These are phyloP conservation scores for Colletotrichum sp. DNA, from an alignment of 2,329 filamentous ascomycete species.

Conservation along the genomic window DNA sequence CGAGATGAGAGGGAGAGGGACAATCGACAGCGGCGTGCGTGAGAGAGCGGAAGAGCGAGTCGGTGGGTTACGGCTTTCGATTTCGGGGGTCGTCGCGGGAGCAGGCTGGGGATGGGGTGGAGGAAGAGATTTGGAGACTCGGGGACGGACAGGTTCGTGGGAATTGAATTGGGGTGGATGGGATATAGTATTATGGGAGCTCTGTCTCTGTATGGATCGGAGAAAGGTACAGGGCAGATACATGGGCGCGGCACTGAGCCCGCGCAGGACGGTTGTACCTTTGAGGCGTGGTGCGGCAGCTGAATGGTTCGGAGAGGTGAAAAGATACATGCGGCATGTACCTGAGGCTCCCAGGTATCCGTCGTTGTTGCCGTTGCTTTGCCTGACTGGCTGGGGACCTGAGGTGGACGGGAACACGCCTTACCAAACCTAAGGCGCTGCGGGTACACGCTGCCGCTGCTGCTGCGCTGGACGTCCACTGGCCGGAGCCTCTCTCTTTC, in stretches of 20 bases:
- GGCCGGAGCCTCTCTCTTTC: background rate
- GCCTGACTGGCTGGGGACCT: background rate
- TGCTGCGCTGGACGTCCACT: background rate
- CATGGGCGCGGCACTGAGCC: background rate
- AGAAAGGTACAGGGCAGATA: background rate
- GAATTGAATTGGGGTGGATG: constrained; percentile 16
- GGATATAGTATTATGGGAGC: constrained; percentile 6
- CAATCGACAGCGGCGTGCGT: background rate
- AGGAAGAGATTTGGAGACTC: constrained; percentile 13
- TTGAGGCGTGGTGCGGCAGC: background rate
- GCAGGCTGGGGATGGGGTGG: background rate
- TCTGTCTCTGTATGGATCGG: constrained; percentile 9
- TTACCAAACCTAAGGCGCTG: background rate
- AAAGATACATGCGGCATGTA: constrained; percentile 2
- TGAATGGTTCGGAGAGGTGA: background rate
- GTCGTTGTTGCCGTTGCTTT: background rate
- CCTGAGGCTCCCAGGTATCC: constrained; percentile 7
- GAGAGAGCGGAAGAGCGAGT: background rate
- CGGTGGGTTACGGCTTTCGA: background rate
- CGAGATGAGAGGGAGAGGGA: background rate
- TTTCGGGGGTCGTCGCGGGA: background rate
- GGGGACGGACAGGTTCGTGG: constrained; percentile 4
- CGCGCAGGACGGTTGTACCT: background rate
- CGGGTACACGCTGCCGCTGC: background rate
- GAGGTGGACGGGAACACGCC: background rate